Evolutionary conservation across 1,139 yeast genomes (phyloP), one percentile per base, ranked within the genome.

Genomic region (Wickerhamomyces sp.): DNA sequence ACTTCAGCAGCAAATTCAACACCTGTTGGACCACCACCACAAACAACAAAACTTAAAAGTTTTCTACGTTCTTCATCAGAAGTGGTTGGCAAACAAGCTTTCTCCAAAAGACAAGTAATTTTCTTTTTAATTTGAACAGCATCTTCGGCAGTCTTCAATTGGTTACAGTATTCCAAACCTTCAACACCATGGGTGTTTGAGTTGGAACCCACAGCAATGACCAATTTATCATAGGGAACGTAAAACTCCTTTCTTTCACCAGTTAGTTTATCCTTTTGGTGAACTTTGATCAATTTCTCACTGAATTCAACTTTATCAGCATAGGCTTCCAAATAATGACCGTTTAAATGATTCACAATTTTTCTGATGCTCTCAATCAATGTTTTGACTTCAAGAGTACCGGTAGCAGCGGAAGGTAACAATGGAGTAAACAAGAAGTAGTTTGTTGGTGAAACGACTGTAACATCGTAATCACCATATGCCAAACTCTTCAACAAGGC

Each of bases 21-120:
- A 45, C 85, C 85, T 3, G 84, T 78, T 42, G 84, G 84, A 21
- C 84, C 84, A 39, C 83, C 85, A 41, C 84, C 85, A 52, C 83
- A 78, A 28, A 78, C 70, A 18, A 78, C 84, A 59, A 76, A 76
- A 43, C 78, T 72, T 36, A 78, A 58, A 35, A 77, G 55, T 37
- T 68, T 67, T 49, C 70, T 73, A 46, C 82, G 70, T 52, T 77
- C 82, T 32, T 68, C 78, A 41, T 72, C 75, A 2, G 75, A 42
- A 2, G 78, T 75, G 1, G 81, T 72, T 40, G 83, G 82, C 44
- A 77, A 58, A 42, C 80, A 70, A 2, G 84, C 84, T 36, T 58
- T 58, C 54, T 78, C 84, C 35, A 77, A 59, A 42, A 75, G 66
- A 29, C 62, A 60, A 35, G 75, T 72, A 34, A 78, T 70, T 41